These are phyloP conservation scores for Cladosporium sp. DNA, from an alignment of 2,329 filamentous ascomycete genomes.

Conservation along the genomic window DNA sequence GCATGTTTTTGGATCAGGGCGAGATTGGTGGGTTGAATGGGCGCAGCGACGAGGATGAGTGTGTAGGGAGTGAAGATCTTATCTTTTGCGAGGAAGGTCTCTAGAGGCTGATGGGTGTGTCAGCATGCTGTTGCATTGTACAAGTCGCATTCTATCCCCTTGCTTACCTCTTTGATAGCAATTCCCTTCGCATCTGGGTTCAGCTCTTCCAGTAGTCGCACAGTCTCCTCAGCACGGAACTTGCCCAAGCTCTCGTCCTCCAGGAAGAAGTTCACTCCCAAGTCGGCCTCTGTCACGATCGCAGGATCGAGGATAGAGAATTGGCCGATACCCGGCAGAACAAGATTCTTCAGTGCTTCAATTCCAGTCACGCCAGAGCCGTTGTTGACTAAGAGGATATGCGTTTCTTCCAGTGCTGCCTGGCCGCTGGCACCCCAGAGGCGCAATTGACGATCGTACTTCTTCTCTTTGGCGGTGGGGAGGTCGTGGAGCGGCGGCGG, in stretches of 20 bases:
- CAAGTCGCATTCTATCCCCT: not conserved
- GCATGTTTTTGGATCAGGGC: slow-evolving; percentile 52
- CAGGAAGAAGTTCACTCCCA: slow-evolving; percentile 97
- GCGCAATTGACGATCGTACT: slow-evolving; percentile 92
- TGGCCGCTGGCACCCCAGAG: slow-evolving; percentile 94
- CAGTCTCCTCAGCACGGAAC: slow-evolving; percentile 74
- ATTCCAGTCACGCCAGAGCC: slow-evolving; percentile 83
- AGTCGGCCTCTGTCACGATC: slow-evolving; percentile 73
- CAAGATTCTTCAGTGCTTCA: slow-evolving; percentile 95
- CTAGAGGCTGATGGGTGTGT: slow-evolving; percentile 41
- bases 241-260: slow-evolving; percentile 76
- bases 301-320: slow-evolving; percentile 88
- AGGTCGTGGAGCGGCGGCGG: slow-evolving; percentile 50
- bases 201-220: slow-evolving; percentile 76
- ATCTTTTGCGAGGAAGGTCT: slow-evolving; percentile 45
- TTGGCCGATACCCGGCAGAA: slow-evolving; percentile 84
- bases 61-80: slow-evolving; percentile 52
- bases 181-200: slow-evolving; percentile 88
- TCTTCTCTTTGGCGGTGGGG: slow-evolving; percentile 60
- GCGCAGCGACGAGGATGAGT: slow-evolving; percentile 62
- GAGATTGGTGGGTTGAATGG: slow-evolving; percentile 56
- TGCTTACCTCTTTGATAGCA: slow-evolving; percentile 59
- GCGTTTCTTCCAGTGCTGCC: slow-evolving; percentile 82
- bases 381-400: slow-evolving; percentile 87
- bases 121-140: slow-evolving; percentile 35